A percentile compares a stretch with the other conserved stretches of the same genome.
Evolutionary conservation across 129 eudicot genomes (phyloP).

Genomic region (Artemisia tridentata): DNA sequence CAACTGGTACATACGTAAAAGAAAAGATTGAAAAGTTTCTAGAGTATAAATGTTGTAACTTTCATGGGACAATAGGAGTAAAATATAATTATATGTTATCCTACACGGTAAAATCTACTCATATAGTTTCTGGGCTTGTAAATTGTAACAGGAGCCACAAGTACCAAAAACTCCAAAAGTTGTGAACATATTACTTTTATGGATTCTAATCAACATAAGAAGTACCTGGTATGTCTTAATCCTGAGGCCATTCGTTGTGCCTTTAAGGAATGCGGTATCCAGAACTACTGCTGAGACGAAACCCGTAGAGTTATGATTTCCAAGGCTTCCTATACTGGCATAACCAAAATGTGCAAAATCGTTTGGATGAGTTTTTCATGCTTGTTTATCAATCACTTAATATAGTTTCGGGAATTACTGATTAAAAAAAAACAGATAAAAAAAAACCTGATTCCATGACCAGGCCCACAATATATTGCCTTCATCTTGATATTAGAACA

Average conservation of each 20-base stretch:
- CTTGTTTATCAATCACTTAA: slow-evolving; percentile 3
- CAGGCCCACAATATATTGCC: slow-evolving; percentile 86
- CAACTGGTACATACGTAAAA: neutral
- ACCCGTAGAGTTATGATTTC: slow-evolving; percentile 77
- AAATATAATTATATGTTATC: neutral
- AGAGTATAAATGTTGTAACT: neutral
- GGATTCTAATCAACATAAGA: neutral
- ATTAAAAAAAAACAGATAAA: neutral
- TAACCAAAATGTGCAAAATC: slow-evolving; percentile 5
- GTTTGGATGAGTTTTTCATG: neutral
- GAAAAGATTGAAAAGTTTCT: neutral
- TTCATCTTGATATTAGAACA: slow-evolving; percentile 93
- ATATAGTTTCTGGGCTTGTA: neutral
- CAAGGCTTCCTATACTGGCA: slow-evolving; percentile 94
- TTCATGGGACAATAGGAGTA: neutral
- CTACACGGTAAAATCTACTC: neutral
- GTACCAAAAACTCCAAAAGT: neutral
- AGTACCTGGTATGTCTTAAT: slow-evolving; percentile 97
- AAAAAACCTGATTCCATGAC: slow-evolving; percentile 91
- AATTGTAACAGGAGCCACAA: neutral
- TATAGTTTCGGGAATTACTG: neutral
- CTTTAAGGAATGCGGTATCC: slow-evolving; percentile 66
- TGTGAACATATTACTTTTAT: neutral
- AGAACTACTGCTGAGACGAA: slow-evolving; percentile 64
- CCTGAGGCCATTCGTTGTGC: slow-evolving; percentile 84